Base-by-base conservation (phyloP, 2,329 filamentous ascomycete species). In the Aspergillus quadrilineatus region DNA sequence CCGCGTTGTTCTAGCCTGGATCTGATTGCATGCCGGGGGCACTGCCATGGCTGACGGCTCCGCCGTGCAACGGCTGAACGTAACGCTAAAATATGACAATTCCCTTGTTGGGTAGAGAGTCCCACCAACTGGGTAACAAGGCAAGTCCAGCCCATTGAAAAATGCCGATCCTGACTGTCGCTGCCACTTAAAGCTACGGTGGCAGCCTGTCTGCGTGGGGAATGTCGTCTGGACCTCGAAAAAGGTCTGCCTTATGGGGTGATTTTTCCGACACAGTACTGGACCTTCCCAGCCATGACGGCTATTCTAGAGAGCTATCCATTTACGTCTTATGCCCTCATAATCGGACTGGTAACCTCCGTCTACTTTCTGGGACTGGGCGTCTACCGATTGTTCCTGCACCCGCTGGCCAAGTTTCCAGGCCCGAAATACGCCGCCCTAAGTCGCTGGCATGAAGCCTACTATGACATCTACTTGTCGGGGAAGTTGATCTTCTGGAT, bases 341-440 rank as follows among this genome's bases (percentile, higher is more conserved):
- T 89, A 80, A 8, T 34, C 12, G 26, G n/a, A 22, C 2, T 29
- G 6, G 14, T 37, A 30, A 32, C 17, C 9, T 4, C 34, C 6
- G 45, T 50, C 5, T 58, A 55, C 12, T 15, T 39, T 3, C n/a
- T 59, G 15, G 57, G 37, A 1, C 37, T 59, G 9, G 57, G 15
- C 9, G 6, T 50, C 8, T 62, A 62, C 45, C 58, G 60, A 8
- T 39, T 62, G 9, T 52, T 52, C 7, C 42, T 60, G 5, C 60
- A 62, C 17, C 58, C 60, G 1, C 43, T 62, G 39, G 55, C 58
- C 22, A 41, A 43, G 1, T 62, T 62, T n/a, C 60, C 60, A 1
- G 60, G 60, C 4, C 60, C 60, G 3, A 58, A 55, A 17, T 51
- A 59, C 15, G 60, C 60, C 1, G 60, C 52, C 22, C 46, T 59